Base-by-base conservation (phyloP, 2,329 filamentous ascomycete genomes). In the Periconia macrospinosa region DNA sequence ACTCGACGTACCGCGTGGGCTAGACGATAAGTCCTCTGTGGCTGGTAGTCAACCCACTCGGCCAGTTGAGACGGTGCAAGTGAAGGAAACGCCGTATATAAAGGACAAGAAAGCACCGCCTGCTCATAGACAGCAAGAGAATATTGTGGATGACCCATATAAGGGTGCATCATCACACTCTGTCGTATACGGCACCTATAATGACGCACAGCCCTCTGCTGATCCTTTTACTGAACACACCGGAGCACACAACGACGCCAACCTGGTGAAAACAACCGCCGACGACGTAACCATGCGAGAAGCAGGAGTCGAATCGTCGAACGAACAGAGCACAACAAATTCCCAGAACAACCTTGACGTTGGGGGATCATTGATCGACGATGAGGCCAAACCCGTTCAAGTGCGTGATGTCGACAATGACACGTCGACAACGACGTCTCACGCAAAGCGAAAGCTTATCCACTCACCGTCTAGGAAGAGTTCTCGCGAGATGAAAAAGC, bases 1-100 rank as follows among this genome's bases (percentile, higher is more conserved):
- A 13, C 56, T 71, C 59, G 64, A 70, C 43, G 51, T 72, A 14
- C 70, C 70, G 35, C 67, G 61, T 18, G 69, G 59, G 0, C 54
- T 72, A n/a, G 68, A 63, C 1, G 64, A 69, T 20, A 63, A 66
- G 10, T 18, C 6, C 3, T 14, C 40, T 35, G 10, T 13, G 11
- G 30, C 49, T 33, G 30, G 5, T 15, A 18, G 33, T 33, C 41
- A 3, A 9, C 42, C 49, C 18, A 19, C 50, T 6, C 51, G 27
- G 0, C 41, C 50, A 19, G 52, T 48, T 3, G 49, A 61, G 7
- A 45, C 61, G 18, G 57, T 72, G 1, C 67, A 66, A 18, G 69
- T 72, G 0, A 62, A 66, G 35, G 67, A 72, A 44, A 73, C 70
- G 1, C 69, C 68, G 2, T 57, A 65, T 42, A 20, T 51, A 2